Conservation (phyloP, 1,139 yeast species). For the Lodderomyces margitis region DNA sequence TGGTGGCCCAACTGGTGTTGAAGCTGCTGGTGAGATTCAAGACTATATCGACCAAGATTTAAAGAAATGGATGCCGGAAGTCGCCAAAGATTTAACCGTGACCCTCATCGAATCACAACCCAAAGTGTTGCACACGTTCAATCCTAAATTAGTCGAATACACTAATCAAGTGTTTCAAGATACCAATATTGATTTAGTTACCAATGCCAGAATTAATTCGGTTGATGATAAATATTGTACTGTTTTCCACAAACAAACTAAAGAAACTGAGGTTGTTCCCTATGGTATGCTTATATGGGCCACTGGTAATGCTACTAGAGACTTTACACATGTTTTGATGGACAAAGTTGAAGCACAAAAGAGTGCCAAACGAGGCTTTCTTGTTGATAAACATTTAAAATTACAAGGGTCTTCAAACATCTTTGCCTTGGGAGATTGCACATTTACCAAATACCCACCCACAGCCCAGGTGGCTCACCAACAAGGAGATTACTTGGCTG, state of each 20-base stretch:
- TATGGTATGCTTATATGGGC: conserved; percentile 94
- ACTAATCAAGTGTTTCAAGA: conserved; percentile 78
- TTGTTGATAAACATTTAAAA: conserved; percentile 77
- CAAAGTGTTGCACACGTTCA: conserved; percentile 82
- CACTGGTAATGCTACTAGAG: conserved; percentile 89
- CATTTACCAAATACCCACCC: conserved; percentile 85
- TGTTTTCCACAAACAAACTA: conserved; percentile 60
- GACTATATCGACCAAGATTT: conserved; percentile 91
- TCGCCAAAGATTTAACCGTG: conserved; percentile 75
- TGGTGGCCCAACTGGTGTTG: conserved; percentile 97
- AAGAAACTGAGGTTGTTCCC: conserved; percentile 62
- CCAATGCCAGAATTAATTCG: conserved; percentile 83
- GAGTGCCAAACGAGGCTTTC: conserved; percentile 82
- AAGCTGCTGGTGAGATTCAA: conserved; percentile 90
- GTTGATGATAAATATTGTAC: conserved; percentile 66
- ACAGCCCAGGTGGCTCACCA: conserved; percentile 97
- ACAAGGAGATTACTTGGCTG: conserved; percentile 81
- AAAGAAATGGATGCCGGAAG: conserved; percentile 82
- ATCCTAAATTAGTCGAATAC: conserved; percentile 76
- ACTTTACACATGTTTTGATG: conserved; percentile 64
- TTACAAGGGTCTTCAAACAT: conserved; percentile 81
- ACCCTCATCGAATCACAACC: conserved; percentile 89
- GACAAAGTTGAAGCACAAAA: conserved; percentile 73
- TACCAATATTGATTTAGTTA: conserved; percentile 70
- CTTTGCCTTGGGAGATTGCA: conserved; percentile 91